Percentiles rank a stretch among this genome's conserved stretches.
These are phyloP conservation scores for Phaseolus lunatus DNA, from an alignment of 306 rosid species.

Conservation along the genomic window DNA sequence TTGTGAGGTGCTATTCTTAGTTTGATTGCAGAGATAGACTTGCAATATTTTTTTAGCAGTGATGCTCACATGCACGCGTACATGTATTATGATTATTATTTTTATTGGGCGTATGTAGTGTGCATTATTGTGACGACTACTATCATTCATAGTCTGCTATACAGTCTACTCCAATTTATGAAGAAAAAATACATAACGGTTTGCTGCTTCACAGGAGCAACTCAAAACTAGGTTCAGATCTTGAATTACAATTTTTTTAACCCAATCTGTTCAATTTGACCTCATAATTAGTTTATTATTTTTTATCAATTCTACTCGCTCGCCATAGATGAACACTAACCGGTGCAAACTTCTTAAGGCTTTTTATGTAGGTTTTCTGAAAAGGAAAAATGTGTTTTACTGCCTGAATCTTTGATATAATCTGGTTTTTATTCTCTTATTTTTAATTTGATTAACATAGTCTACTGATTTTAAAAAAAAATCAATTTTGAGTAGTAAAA, in stretches of 20 bases:
- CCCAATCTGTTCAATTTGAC: background rate
- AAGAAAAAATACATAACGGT: background rate
- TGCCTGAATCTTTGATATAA: no score
- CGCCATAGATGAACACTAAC: background rate
- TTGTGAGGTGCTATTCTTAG: slow-evolving; percentile 6
- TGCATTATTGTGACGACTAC: slow-evolving; percentile 10
- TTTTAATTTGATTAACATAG: no score
- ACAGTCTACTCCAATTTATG: background rate
- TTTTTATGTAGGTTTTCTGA: background rate
- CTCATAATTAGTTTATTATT: background rate
- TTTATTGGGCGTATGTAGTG: slow-evolving; percentile 14
- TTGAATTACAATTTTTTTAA: background rate
- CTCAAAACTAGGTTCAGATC: background rate
- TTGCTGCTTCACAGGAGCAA: background rate
- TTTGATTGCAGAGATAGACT: slow-evolving; percentile 23
- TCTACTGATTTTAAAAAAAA: no score
- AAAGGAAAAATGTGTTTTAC: background rate
- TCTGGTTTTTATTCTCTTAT: no score
- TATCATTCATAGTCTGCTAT: background rate
- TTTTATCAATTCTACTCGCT: background rate
- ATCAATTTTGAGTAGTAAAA: no score
- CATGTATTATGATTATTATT: slow-evolving; percentile 7
- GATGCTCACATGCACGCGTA: background rate
- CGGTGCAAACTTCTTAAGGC: background rate
- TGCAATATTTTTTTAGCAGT: slow-evolving; percentile 39